These are phyloP conservation scores for Tolypocladium capitatum DNA, from an alignment of 2,329 filamentous ascomycete species.

Conservation along the genomic window DNA sequence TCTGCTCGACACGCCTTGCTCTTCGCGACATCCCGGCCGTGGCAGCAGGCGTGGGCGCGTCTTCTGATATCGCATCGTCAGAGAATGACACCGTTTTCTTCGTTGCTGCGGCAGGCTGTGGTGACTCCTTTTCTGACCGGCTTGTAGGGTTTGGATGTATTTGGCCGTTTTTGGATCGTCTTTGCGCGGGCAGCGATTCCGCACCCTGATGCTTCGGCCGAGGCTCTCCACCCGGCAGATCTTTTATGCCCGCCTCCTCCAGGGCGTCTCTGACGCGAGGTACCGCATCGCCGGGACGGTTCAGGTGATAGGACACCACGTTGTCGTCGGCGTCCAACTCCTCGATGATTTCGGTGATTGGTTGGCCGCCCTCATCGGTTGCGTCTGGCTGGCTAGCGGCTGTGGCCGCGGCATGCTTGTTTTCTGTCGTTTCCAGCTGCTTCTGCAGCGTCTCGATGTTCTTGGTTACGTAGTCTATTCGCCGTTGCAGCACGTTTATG, in stretches of 20 bases:
- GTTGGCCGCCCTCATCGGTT: slow-evolving; percentile 55
- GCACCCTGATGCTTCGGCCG: background rate
- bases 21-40: slow-evolving; percentile 21
- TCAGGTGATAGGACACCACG: slow-evolving; percentile 54
- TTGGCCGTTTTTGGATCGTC: background rate
- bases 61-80: slow-evolving; percentile 41
- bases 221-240: slow-evolving; percentile 16
- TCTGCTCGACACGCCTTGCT: slow-evolving; percentile 37
- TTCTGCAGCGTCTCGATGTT: slow-evolving; percentile 66
- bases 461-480: slow-evolving; percentile 79
- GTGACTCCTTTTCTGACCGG: background rate
- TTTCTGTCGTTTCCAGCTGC: slow-evolving; percentile 55
- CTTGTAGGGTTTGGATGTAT: background rate
- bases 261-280: slow-evolving; percentile 58
- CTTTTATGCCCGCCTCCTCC: slow-evolving; percentile 59
- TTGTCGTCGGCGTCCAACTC: slow-evolving; percentile 85
- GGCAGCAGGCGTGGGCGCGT: slow-evolving; percentile 9
- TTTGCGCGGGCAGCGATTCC: background rate
- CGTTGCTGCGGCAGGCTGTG: background rate
- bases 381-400: slow-evolving; percentile 46
- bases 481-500: slow-evolving; percentile 48
- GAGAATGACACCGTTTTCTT: slow-evolving; percentile 53
- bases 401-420: slow-evolving; percentile 52
- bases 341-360: slow-evolving; percentile 84
- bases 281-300: slow-evolving; percentile 54